A percentile compares a stretch with the other conserved stretches of the same genome.
These are phyloP conservation scores for Taxillus chinensis DNA, from an alignment of 164 flowering plant species.

Conservation along the genomic window DNA sequence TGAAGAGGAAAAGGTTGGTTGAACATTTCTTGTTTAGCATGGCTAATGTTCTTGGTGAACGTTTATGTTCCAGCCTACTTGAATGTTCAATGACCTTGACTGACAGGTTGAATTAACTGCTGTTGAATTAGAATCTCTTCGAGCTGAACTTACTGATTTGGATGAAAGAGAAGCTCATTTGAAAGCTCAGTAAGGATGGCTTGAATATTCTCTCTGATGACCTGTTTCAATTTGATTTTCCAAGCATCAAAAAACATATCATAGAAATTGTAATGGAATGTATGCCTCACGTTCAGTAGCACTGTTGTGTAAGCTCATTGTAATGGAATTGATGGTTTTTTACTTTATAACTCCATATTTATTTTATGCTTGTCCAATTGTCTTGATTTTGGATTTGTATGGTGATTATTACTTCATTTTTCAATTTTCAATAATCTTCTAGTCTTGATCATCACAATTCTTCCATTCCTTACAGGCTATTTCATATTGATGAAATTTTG, in stretches of 20 bases:
- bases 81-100: constrained; percentile 6
- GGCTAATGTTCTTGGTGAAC: background rate
- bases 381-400: too few species aligned
- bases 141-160: constrained; percentile 59
- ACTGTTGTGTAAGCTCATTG: too few species aligned
- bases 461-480: constrained; percentile 44
- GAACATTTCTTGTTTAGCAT: background rate
- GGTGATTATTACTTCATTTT: too few species aligned
- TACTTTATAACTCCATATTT: too few species aligned
- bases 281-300: background rate
- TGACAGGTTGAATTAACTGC: constrained; percentile 64
- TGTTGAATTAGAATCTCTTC: constrained; percentile 68
- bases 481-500: constrained; percentile 74
- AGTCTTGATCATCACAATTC: too few species aligned
- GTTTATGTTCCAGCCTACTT: constrained; percentile 3
- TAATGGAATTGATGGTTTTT: too few species aligned
- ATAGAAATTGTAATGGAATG: background rate
- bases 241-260: background rate
- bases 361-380: too few species aligned
- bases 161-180: constrained; percentile 85
- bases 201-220: background rate
- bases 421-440: too few species aligned
- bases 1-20: constrained; percentile 58
- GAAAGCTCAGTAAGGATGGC: constrained; percentile 72
- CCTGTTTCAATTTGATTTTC: background rate